A percentile compares a stretch with the other conserved stretches of the same genome.
Evolutionary conservation across 2,329 filamentous ascomycete genomes (phyloP).

Genomic region (Arthrobotrys conoides): DNA sequence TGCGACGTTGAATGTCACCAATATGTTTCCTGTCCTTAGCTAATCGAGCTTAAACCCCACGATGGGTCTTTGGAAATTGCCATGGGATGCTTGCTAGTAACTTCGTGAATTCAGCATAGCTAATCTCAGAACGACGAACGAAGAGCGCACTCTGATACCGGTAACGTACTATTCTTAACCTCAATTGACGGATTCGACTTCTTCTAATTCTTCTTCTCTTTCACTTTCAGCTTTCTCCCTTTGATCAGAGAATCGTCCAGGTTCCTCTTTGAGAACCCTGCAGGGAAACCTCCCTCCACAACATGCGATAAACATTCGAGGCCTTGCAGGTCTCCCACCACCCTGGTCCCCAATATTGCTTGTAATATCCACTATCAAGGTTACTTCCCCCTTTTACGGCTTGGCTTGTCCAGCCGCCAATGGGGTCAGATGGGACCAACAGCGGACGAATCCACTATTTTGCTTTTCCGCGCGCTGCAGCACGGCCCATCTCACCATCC

Average conservation of each 20-base stretch:
- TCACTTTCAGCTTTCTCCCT: slow-evolving; percentile 20
- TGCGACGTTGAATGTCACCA: slow-evolving; percentile 59
- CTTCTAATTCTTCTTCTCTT: no score
- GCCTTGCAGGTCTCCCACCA: slow-evolving; percentile 50
- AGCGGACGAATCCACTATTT: slow-evolving; percentile 49
- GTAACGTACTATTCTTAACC: background rate
- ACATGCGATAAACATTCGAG: slow-evolving; percentile 53
- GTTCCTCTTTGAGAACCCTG: slow-evolving; percentile 54
- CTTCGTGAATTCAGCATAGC: background rate
- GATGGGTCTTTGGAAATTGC: slow-evolving; percentile 54
- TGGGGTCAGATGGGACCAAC: slow-evolving; percentile 38
- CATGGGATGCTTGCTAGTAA: slow-evolving; percentile 23
- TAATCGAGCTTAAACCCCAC: slow-evolving; percentile 44
- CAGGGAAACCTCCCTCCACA: slow-evolving; percentile 52
- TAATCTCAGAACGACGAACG: slow-evolving; percentile 39
- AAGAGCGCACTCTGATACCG: background rate
- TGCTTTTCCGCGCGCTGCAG: slow-evolving; percentile 56
- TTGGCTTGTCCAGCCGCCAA: slow-evolving; percentile 59
- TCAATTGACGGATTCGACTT: background rate
- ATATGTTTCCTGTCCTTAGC: slow-evolving; percentile 55
- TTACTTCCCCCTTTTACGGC: slow-evolving; percentile 59
- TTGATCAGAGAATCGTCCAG: slow-evolving; percentile 41
- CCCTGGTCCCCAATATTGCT: slow-evolving; percentile 56
- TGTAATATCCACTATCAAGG: slow-evolving; percentile 61
- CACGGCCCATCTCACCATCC: slow-evolving; percentile 48